Percentiles rank a stretch among this genome's conserved stretches.
These are phyloP conservation scores for Amanita rubescens DNA, from an alignment of 768 basidiomycete species.

Conservation along the genomic window DNA sequence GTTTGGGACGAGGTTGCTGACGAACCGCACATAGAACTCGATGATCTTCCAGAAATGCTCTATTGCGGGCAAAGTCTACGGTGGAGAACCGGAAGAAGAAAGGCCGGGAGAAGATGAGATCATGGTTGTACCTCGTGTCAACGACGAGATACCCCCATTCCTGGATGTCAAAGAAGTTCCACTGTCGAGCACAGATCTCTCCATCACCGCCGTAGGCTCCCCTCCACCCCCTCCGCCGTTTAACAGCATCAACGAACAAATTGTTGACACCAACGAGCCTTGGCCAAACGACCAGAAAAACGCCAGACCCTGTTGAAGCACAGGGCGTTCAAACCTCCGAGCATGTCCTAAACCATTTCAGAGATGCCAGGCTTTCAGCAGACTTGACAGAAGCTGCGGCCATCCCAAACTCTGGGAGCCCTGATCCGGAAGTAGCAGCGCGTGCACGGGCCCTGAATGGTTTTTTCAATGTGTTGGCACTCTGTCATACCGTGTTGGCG, in stretches of 20 bases:
- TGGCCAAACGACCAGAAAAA: slow-evolving; percentile 7
- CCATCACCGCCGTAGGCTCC: slow-evolving; percentile 4
- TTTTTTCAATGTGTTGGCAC: slow-evolving; percentile 88
- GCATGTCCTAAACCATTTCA: slow-evolving; percentile 39
- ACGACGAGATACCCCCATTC: not conserved
- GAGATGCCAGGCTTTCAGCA: slow-evolving; percentile 37
- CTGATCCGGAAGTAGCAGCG: slow-evolving; percentile 38
- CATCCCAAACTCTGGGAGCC: slow-evolving; percentile 25
- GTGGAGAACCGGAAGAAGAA: slow-evolving; percentile 47
- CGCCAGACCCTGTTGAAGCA: slow-evolving; percentile 4
- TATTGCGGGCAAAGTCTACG: slow-evolving; percentile 77
- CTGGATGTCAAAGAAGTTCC: not conserved
- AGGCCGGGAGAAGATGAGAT: slow-evolving; percentile 15
- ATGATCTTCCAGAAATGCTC: slow-evolving; percentile 96
- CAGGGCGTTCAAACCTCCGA: slow-evolving; percentile 8
- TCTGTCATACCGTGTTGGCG: slow-evolving; percentile 93
- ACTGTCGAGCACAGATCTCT: not conserved
- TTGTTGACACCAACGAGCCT: not conserved
- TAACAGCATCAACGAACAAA: not conserved
- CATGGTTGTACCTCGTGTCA: slow-evolving; percentile 12
- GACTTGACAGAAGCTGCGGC: slow-evolving; percentile 57
- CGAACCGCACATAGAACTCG: slow-evolving; percentile 46
- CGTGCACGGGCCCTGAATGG: slow-evolving; percentile 75
- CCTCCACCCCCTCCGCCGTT: not conserved
- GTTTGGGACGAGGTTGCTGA: not conserved